Evolutionary conservation across 768 basidiomycete genomes (phyloP).

Genomic region (Leccinellum luteum): DNA sequence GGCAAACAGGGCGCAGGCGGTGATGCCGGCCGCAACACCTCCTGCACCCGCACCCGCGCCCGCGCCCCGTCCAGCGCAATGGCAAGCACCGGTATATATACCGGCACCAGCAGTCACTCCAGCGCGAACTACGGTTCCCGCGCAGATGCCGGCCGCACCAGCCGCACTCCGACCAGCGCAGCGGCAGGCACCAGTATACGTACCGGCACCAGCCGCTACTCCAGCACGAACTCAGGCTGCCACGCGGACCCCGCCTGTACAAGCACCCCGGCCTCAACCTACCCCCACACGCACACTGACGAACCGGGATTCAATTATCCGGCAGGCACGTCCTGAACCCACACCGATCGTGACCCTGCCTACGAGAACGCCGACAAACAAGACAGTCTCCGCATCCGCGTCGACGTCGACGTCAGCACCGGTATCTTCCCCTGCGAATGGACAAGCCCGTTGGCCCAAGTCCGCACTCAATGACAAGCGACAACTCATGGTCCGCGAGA

Average conservation of each 20-base stretch:
- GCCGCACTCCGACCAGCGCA: background rate
- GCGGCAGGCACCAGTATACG: background rate
- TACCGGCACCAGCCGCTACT: background rate
- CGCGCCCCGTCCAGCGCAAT: background rate
- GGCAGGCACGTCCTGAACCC: background rate
- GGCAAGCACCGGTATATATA: background rate
- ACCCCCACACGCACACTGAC: slow-evolving; percentile 2
- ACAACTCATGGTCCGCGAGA: slow-evolving; percentile 27
- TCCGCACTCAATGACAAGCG: background rate
- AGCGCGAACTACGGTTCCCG: background rate
- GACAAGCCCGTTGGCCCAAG: slow-evolving; percentile 1
- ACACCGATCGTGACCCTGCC: background rate
- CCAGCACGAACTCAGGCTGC: background rate
- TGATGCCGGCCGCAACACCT: background rate
- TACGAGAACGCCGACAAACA: background rate
- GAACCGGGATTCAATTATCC: background rate
- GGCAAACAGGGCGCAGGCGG: background rate
- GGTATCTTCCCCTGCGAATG: background rate
- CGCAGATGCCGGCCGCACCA: background rate
- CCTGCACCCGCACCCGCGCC: slow-evolving; percentile 1
- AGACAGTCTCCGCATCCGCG: background rate
- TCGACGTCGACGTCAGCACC: background rate
- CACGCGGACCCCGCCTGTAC: background rate
- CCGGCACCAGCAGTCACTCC: background rate
- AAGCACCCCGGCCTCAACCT: background rate